These are phyloP conservation scores for Sparassis latifolia DNA, from an alignment of 1,284 basidiomycete genomes.

Conservation along the genomic window DNA sequence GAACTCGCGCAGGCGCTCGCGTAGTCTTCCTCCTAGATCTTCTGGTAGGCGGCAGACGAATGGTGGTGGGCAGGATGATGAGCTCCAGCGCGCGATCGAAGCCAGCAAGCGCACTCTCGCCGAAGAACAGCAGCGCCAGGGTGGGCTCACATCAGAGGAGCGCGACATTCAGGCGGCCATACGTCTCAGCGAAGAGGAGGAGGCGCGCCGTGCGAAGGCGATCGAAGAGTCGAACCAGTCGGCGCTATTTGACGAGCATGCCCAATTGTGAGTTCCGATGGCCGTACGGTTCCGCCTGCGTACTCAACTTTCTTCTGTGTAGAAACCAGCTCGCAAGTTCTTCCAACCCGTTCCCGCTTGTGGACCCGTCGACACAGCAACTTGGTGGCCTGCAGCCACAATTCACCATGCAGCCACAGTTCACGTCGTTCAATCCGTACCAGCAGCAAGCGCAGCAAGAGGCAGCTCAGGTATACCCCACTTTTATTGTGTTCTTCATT, in stretches of 20 bases:
- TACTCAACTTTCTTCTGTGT: no score
- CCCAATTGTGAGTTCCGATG: conserved; percentile 50
- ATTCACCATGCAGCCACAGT: conserved; percentile 70
- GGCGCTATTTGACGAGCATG: conserved; percentile 81
- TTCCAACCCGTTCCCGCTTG: conserved; percentile 60
- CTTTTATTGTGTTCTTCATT: conserved; percentile 3
- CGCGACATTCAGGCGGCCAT: conserved; percentile 77
- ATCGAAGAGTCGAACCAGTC: conserved; percentile 72
- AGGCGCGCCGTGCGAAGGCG: conserved; percentile 60
- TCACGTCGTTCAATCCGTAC: conserved; percentile 93
- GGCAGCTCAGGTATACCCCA: conserved; percentile 50
- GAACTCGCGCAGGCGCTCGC: conserved; percentile 36
- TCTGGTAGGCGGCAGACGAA: conserved; percentile 19
- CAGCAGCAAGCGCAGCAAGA: conserved; percentile 92
- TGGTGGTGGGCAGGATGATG: conserved; percentile 66
- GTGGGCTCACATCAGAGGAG: conserved; percentile 55
- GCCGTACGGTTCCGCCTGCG: not conserved
- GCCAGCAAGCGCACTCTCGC: conserved; percentile 75
- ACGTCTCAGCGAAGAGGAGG: conserved; percentile 84
- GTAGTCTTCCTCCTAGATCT: conserved; percentile 29
- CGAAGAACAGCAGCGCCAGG: conserved; percentile 62
- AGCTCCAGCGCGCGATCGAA: conserved; percentile 78
- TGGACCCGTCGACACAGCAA: conserved; percentile 44
- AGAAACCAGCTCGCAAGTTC: no score
- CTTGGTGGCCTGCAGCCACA: conserved; percentile 44